Evolutionary conservation across 2,329 filamentous ascomycete species (phyloP), one percentile per base, ranked within the genome.

Genomic region (Aspergillus pseudoterreus): DNA sequence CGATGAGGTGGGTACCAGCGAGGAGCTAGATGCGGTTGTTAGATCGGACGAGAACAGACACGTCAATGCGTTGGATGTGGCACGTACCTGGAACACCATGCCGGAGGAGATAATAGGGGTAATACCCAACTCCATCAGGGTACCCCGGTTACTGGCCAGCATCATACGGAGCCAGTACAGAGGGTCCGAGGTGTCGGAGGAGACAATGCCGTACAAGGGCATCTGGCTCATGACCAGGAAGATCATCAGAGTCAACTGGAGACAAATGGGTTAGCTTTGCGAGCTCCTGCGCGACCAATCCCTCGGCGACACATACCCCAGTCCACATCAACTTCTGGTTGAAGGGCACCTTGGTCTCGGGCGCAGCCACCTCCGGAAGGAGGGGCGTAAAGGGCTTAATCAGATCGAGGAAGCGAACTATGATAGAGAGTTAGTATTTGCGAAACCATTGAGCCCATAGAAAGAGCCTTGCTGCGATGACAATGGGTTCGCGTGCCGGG

Each of bases 211-310:
- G 79, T 99, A 99, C 57, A 94, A 80, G 60, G 94, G 92, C 94
- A 99, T 97, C 80, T 96, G 94, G 80, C 91, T 96, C 94, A 99
- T 99, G 77, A 99, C 91, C 82, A 99, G 80, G 85, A 99, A 99
- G 79, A 97, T 95, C 75, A 99, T 81, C 66, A 99, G 84, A 61
- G 94, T 97, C 73, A 92, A 85, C 77, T 80, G 57, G 47, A 54
- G 39, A 48, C 6, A 22, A 58, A 62, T 50, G 47, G 43, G 56
- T 57, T 39, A 60, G 56, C 45, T 51, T 61, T 44, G 55, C 50
- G 47, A 45, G 43, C 33, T 54, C 43, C 49, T 45, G 52, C 50
- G 43, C 47, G 30, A 49, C 45, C 47, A 52, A 41, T 44, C 51
- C 36, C 47, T 22, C 45, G 48, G 43, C 56, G 51, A 30, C 27